Evolutionary conservation across 1,284 basidiomycete genomes (phyloP), one percentile per base, ranked within the genome.

Genomic region (Phlebopus sp.): DNA sequence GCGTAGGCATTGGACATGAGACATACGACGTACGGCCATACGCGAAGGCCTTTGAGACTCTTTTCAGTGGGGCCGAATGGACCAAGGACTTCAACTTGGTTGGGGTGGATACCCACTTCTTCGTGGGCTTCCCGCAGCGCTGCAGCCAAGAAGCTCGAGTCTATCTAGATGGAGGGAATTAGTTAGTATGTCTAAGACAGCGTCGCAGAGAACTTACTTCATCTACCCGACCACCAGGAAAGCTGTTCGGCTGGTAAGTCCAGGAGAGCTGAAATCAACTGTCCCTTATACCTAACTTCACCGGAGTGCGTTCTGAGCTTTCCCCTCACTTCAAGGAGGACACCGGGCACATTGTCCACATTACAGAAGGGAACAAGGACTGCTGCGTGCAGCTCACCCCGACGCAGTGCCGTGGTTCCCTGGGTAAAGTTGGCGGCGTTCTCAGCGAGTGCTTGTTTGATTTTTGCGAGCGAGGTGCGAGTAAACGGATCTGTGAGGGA

Each of bases 291-390:
- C 88, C 88, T 87, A 30, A 90, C 81, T 72, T 90, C 86, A n/a
- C 89, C 87, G 0, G 84, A 82, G 67, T 90, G 88, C 31, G 73
- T 76, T 54, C 86, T 74, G 47, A 90, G 64, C 49, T 71, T 61
- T 46, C 77, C 84, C 53, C 88, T 74, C 25, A 91, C 77, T 61
- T 90, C 81, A 15, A 90, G 73, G 32, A 90, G 63, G 15, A 91
- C 75, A 6, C 86, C 82, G 0, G 88, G 83, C 14, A 67, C 68
- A 39, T 74, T 72, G 32, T 76, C 68, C 13, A 90, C 80, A 58
- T 90, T 90, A 64, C 85, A 87, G 41, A 90, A 69, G 0, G 87
- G 86, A 46, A 90, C 76, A 39, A 90, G 69, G 10, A 91, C 83
- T 7, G 86, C 84, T 15, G 88, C 87, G 56, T 79, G 68, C 29